These are phyloP conservation scores for Xylaria polymorpha DNA, from an alignment of 2,329 filamentous ascomycete genomes.

Conservation along the genomic window DNA sequence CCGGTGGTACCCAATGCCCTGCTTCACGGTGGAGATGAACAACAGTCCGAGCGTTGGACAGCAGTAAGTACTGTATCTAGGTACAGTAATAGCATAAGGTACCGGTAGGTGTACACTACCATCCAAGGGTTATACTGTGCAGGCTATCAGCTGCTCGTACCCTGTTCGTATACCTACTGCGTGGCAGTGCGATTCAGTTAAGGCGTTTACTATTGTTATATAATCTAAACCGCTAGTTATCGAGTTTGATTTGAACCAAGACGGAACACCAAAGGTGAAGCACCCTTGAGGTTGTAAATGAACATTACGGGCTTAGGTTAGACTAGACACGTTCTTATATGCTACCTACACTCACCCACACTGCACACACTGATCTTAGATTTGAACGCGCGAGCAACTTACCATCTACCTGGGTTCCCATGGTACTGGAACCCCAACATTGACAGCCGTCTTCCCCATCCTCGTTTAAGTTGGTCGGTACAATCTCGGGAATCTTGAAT, in stretches of 20 bases:
- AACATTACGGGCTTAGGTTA: neutral
- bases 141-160: neutral
- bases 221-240: neutral
- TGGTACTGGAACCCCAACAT: neutral
- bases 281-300: neutral
- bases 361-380: neutral
- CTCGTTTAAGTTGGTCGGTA: neutral
- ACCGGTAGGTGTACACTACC: neutral
- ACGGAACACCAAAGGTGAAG: neutral
- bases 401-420: neutral
- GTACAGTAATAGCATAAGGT: neutral
- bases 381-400: neutral
- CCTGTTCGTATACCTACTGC: no score
- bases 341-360: no score
- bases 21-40: neutral
- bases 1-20: constrained; percentile 5
- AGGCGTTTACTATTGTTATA: neutral
- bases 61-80: neutral
- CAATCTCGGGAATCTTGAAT: neutral
- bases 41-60: neutral
- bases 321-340: neutral
- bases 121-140: neutral
- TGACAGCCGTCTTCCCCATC: neutral
- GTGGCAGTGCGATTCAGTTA: no score
- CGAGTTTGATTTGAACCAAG: neutral